Evolutionary conservation across 2,329 filamentous ascomycete species (phyloP), one percentile per base, ranked within the genome.

Genomic region (Penicillium sp.): DNA sequence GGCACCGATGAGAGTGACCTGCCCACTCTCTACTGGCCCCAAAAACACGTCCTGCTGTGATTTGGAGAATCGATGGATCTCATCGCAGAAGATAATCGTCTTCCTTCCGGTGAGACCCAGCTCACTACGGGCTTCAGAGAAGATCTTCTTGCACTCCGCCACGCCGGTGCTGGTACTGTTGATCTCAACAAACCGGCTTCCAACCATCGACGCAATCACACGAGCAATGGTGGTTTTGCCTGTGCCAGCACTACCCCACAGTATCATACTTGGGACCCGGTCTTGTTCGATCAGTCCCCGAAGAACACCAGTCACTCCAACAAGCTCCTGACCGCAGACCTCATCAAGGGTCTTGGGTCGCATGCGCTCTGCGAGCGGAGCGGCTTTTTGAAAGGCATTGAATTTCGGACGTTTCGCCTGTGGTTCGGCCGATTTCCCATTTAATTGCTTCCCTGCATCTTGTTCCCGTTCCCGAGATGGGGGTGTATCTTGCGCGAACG

Each of bases 51-150:
- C 93, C 61, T 98, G 93, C 63, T 97, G 93, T 0, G 83, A 77
- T 68, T 95, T 96, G 53, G 79, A 86, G 72, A 95, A 95, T 18
- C 91, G 74, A 66, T 95, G 89, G 33, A 96, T 93, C 72, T 97
- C 93, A 69, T 98, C 93, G 69, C 91, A 96, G 64, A 98, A 98
- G 49, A 98, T 81, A 49, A 98, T 94, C 0, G 93, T 97, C 69
- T 87, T 91, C 46, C 89, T 78, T 1, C 91, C 91, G 0, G 88
- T 94, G 36, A 97, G 72, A 1, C 75, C 71, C 32, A 89, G 69
- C 62, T 97, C 93, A 57, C 82, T 86, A 44, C 79, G 81, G 0
- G 93, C 90, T 52, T 96, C 89, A 15, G 75, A 72, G 57, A 97
- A 96, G 39, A 96, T 77, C 72, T 89, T 93, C 69, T 96, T 95